These are phyloP conservation scores for Tubosaeta sp. DNA, from an alignment of 768 basidiomycete genomes.

Conservation along the genomic window DNA sequence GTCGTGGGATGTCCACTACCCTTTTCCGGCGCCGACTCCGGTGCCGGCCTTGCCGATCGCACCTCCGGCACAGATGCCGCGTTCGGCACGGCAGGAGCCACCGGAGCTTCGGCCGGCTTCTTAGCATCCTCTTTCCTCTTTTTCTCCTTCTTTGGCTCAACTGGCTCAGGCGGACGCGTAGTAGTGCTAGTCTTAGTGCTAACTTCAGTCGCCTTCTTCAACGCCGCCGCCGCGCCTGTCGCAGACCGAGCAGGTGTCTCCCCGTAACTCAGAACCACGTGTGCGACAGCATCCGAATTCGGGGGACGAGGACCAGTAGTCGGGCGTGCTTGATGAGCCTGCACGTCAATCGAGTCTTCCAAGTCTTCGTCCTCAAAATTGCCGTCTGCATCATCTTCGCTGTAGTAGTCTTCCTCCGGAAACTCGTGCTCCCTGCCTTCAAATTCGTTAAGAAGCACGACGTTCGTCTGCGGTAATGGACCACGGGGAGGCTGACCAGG, in stretches of 20 bases:
- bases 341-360: constrained; percentile 28
- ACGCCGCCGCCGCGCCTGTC: neutral
- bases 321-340: constrained; percentile 22
- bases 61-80: constrained; percentile 20
- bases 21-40: constrained; percentile 33
- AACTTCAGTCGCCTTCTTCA: constrained; percentile 12
- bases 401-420: constrained; percentile 42
- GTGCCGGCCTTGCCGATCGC: constrained; percentile 27
- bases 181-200: constrained; percentile 28
- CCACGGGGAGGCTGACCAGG: constrained; percentile 32
- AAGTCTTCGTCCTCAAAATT: constrained; percentile 38
- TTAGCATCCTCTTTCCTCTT: constrained; percentile 37
- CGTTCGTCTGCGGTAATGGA: constrained; percentile 30
- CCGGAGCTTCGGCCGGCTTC: constrained; percentile 21
- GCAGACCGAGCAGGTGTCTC: constrained; percentile 22
- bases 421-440: constrained; percentile 34
- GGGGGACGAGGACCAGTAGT: constrained; percentile 12
- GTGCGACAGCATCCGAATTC: constrained; percentile 30
- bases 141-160: constrained; percentile 36
- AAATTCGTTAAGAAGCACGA: constrained; percentile 38
- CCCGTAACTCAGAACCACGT: constrained; percentile 40
- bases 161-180: constrained; percentile 21
- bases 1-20: constrained; percentile 29
- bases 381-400: constrained; percentile 45
- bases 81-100: constrained; percentile 25